Evolutionary conservation across 2,329 filamentous ascomycete genomes (phyloP).

Genomic region (Paramyrothecium roridum): DNA sequence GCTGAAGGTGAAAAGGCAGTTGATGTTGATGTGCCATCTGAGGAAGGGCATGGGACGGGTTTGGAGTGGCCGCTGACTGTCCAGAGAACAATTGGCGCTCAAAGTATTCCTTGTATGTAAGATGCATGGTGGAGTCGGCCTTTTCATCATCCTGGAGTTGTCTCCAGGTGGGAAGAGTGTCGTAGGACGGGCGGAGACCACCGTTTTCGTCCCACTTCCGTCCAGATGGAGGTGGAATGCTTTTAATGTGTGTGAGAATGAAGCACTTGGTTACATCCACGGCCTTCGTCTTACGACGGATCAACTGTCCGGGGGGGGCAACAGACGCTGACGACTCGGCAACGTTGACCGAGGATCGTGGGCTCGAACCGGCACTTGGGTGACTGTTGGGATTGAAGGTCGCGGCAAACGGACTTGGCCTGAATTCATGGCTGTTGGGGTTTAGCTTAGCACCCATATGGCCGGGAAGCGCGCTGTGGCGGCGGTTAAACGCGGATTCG

Average conservation of each 20-base stretch:
- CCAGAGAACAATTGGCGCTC: conserved; percentile 60
- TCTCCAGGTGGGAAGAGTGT: conserved; percentile 83
- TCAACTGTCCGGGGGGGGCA: conserved; percentile 40
- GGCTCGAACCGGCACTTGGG: conserved; percentile 69
- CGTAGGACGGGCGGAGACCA: conserved; percentile 80
- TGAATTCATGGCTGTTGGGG: conserved; percentile 73
- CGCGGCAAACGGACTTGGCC: conserved; percentile 76
- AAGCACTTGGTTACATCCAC: conserved; percentile 68
- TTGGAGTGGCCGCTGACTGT: conserved; percentile 63
- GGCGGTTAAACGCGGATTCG: conserved; percentile 50
- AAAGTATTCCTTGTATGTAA: conserved; percentile 77
- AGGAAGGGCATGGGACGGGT: conserved; percentile 65
- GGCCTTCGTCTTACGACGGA: conserved; percentile 69
- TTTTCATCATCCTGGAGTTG: conserved; percentile 70
- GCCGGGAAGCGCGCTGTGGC: conserved; percentile 47
- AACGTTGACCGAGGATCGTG: conserved; percentile 54
- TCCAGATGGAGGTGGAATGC: conserved; percentile 46
- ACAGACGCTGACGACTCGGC: conserved; percentile 25
- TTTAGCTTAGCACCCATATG: conserved; percentile 58
- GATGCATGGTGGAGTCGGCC: conserved; percentile 56
- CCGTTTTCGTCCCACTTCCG: conserved; percentile 72
- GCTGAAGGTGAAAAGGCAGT: conserved; percentile 77
- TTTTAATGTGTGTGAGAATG: conserved; percentile 53
- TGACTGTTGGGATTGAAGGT: conserved; percentile 73
- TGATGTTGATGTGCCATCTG: conserved; percentile 81